Conservation (phyloP, 129 eudicot species). For the Arctium lappa region DNA sequence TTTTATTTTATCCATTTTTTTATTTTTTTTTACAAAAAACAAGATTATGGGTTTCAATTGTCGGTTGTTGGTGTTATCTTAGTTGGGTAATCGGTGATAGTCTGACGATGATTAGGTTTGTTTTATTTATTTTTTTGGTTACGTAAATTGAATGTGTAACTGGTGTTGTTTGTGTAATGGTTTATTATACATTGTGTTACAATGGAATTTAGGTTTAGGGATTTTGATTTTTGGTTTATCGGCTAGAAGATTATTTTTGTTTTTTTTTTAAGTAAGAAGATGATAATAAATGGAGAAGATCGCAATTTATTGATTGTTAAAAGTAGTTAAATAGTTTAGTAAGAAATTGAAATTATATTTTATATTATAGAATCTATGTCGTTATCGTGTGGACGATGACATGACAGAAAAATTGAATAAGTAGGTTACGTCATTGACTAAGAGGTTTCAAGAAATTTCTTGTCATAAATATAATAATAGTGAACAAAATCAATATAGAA, state of each 20-base stretch:
- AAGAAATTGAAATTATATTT: neutral
- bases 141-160: neutral
- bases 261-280: neutral
- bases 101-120: neutral
- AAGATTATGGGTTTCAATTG: neutral
- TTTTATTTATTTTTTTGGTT: neutral
- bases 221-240: neutral
- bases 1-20: neutral
- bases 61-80: neutral
- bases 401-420: neutral
- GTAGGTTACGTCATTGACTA: neutral
- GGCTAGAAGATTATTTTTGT: neutral
- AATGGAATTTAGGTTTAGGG: neutral
- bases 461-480: neutral
- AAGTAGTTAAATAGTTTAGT: neutral
- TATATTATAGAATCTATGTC: neutral
- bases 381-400: neutral
- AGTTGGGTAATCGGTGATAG: neutral
- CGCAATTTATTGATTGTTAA: neutral
- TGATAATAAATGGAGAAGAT: neutral
- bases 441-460: neutral
- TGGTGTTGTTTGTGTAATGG: neutral
- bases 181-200: neutral
- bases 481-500: neutral
- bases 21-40: neutral